phyloP scores from a whole-genome alignment of 2,329 filamentous ascomycete genomes.

The Aspergillus sp. region DNA sequence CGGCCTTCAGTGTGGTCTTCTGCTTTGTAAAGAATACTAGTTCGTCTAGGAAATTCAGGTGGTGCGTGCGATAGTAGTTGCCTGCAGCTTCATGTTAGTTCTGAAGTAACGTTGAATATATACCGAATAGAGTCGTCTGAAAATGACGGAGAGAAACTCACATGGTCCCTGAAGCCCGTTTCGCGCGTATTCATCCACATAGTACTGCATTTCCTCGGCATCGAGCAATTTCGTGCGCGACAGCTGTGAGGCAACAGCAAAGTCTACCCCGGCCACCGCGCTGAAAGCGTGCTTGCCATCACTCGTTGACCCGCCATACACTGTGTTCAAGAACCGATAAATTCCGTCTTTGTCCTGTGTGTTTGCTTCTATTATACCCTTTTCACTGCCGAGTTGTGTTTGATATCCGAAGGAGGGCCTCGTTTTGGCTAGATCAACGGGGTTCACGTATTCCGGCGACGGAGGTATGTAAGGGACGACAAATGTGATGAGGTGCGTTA shows the following conservation, averaged over 20 bases:
- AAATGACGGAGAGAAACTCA: background rate
- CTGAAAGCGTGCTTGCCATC: slow-evolving; percentile 6
- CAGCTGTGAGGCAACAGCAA: background rate
- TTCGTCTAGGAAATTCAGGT: slow-evolving; percentile 3
- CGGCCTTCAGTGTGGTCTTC: background rate
- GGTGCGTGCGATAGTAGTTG: slow-evolving; percentile 5
- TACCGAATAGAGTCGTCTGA: too few species aligned
- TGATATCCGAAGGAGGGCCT: slow-evolving; percentile 4
- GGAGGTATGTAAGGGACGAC: slow-evolving; percentile 6
- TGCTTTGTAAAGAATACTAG: background rate
- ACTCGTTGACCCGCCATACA: slow-evolving; percentile 5
- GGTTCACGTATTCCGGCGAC: background rate
- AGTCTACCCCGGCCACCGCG: background rate
- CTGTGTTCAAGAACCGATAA: slow-evolving; percentile 2
- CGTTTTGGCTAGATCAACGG: background rate
- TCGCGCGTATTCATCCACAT: slow-evolving; percentile 5
- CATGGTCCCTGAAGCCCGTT: slow-evolving; percentile 5
- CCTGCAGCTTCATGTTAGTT: background rate
- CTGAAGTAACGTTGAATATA: background rate
- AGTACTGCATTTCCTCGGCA: slow-evolving; percentile 4
- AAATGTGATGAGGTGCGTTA: slow-evolving; percentile 7
- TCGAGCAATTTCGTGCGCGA: background rate
- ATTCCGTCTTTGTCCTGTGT: slow-evolving; percentile 4
- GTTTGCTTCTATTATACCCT: slow-evolving; percentile 5
- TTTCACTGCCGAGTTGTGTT: slow-evolving; percentile 5